phyloP scores from a whole-genome alignment of 78 protist species.

The Speleostelium caveatum region DNA sequence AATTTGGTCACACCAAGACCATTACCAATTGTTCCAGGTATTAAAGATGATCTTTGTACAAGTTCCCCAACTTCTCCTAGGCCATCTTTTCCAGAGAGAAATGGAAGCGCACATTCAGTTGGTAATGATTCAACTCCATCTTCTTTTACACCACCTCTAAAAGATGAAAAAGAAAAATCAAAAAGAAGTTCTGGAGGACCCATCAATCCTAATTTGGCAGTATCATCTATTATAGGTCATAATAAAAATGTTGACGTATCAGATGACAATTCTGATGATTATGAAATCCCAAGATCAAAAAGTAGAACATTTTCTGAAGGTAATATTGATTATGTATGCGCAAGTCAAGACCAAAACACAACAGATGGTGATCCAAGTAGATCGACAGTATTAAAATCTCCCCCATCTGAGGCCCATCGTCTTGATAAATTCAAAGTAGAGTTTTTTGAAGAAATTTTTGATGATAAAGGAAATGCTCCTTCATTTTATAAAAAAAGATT shows the following conservation, averaged over 20 bases:
- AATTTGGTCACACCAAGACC: too few relatives aligned
- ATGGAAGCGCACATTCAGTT: too few relatives aligned
- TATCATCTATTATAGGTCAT: neutral
- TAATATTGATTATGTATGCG: neutral
- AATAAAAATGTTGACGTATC: neutral
- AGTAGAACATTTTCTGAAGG: constrained; percentile 2
- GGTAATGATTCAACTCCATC: neutral
- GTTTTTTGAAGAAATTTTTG: constrained; percentile 34
- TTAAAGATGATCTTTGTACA: too few relatives aligned
- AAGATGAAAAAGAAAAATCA: too few relatives aligned
- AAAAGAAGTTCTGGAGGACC: constrained; percentile 8
- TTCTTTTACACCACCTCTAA: neutral
- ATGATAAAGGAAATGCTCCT: constrained; percentile 17
- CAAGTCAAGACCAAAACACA: too few relatives aligned
- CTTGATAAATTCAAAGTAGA: constrained; percentile 40
- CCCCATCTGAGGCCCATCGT: neutral
- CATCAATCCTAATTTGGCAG: neutral
- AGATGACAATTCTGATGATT: neutral
- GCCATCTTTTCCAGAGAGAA: too few relatives aligned
- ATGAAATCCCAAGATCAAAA: constrained; percentile 10
- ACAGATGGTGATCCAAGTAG: neutral
- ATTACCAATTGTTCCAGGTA: too few relatives aligned
- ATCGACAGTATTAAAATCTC: constrained; percentile 2
- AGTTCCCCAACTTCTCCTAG: too few relatives aligned
- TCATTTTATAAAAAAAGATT: constrained; percentile 9